A percentile compares a stretch with the other conserved stretches of the same genome.
These are phyloP conservation scores for Cenchrus fungigraminus DNA, from an alignment of 176 grass and related monocot genomes.

Conservation along the genomic window DNA sequence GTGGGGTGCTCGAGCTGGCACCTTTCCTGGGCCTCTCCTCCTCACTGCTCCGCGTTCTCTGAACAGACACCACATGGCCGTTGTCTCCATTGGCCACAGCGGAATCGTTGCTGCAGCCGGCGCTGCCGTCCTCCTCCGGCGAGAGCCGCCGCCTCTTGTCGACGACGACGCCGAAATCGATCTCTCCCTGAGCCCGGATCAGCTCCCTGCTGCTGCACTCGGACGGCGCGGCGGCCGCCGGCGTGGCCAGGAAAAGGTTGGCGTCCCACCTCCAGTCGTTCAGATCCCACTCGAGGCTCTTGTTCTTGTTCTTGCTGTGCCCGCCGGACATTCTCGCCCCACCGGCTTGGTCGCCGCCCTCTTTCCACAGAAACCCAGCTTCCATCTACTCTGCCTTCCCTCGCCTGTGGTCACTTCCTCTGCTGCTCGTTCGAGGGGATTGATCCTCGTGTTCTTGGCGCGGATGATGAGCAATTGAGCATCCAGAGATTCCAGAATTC, in stretches of 20 bases:
- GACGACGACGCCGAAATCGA: slow-evolving; percentile 41
- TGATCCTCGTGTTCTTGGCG: slow-evolving; percentile 2
- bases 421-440: not conserved
- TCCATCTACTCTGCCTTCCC: slow-evolving; percentile 15
- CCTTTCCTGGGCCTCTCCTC: slow-evolving; percentile 50
- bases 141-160: slow-evolving; percentile 64
- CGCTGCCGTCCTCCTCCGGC: slow-evolving; percentile 46
- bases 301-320: slow-evolving; percentile 22
- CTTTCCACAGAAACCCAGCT: slow-evolving; percentile 16
- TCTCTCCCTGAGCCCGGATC: slow-evolving; percentile 32
- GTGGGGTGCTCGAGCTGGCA: slow-evolving; percentile 29
- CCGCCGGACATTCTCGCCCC: slow-evolving; percentile 26
- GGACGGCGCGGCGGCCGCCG: not conserved
- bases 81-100: slow-evolving; percentile 11
- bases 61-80: not conserved
- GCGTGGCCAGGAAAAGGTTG: slow-evolving; percentile 55
- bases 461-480: not conserved
- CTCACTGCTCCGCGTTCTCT: slow-evolving; percentile 32
- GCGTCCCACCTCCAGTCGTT: slow-evolving; percentile 65
- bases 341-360: slow-evolving; percentile 3
- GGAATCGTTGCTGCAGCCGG: slow-evolving; percentile 35
- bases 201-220: slow-evolving; percentile 44
- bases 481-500: slow-evolving; percentile 20
- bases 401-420: not conserved
- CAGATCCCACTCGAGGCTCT: slow-evolving; percentile 57